phyloP scores from a whole-genome alignment of 495 filamentous ascomycete genomes.

The Neurospora sp. region DNA sequence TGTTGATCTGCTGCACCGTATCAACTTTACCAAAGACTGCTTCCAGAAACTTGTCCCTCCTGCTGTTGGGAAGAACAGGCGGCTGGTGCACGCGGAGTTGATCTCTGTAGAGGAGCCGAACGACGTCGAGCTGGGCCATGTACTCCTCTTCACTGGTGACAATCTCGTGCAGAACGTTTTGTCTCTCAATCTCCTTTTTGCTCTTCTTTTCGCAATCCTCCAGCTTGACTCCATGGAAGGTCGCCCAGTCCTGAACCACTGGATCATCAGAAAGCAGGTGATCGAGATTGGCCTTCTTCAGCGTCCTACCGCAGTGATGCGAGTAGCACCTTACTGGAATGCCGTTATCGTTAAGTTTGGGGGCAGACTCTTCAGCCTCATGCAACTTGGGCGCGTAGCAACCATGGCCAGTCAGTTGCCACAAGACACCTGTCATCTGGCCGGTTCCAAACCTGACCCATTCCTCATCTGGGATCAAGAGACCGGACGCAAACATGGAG shows the following conservation, averaged over 20 bases:
- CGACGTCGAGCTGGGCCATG: conserved; percentile 76
- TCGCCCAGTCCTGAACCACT: conserved; percentile 73
- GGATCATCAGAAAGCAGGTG: conserved; percentile 56
- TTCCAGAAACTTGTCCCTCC: conserved; percentile 63
- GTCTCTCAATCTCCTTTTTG: conserved; percentile 85
- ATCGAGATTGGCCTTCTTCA: conserved; percentile 86
- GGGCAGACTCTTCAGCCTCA: conserved; percentile 45
- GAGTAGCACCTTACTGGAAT: conserved; percentile 79
- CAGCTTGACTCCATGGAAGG: conserved; percentile 79
- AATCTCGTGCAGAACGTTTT: conserved; percentile 94
- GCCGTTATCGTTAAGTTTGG: conserved; percentile 27
- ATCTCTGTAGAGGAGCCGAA: conserved; percentile 81
- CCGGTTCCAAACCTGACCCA: conserved; percentile 88
- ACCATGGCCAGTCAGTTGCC: conserved; percentile 84
- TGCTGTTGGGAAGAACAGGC: conserved; percentile 66
- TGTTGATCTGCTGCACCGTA: conserved; percentile 80
- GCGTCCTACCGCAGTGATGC: conserved; percentile 82
- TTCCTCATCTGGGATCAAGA: conserved; percentile 83
- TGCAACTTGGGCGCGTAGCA: conserved; percentile 86
- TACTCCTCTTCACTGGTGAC: conserved; percentile 86
- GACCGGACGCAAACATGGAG: conserved; percentile 70
- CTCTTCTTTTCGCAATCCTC: conserved; percentile 55
- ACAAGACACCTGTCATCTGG: conserved; percentile 75
- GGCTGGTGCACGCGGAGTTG: conserved; percentile 63
- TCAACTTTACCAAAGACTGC: conserved; percentile 90